Evolutionary conservation across 305 asterid species (phyloP), one percentile per base, ranked within the genome.

Genomic region (Ilex paraguariensis): DNA sequence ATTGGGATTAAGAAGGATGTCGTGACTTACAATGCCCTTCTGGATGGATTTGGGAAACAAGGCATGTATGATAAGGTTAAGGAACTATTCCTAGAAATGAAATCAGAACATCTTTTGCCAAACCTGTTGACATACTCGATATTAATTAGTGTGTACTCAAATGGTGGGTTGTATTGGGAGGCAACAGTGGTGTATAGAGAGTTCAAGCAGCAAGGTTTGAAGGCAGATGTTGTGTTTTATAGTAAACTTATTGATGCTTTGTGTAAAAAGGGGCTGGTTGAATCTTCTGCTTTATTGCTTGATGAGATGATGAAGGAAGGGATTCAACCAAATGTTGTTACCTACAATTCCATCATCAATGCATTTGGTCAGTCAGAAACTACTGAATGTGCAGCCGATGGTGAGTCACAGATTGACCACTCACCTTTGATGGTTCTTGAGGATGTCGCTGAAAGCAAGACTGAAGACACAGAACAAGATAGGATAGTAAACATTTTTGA

Each of bases 261-360:
- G 83, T 87, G 97, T 67, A 90, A 92, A 80, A 87, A 82, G 66
- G 98, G 98, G 30, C 70, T 87, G 59, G 94, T 90, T 36, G 97
- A 80, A 73, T 85, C 82, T 3, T 87, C 91, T n/a, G 88, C 86
- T 0, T 52, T 81, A 70, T 81, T 92, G 80, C 88, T 92, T 6
- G 84, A 87, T 56, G 96, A 92, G 84, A 92, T 92, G 98, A 86
- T 81, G 88, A 79, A 80, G 70, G 87, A 77, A 63, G 96, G 98
- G 53, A 92, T 92, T 69, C 90, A 75, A 31, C 98, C 98, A 40
- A 92, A 92, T 77, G 97, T 90, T 52, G 98, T 92, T 31, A 90
- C 98, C n/a, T 92, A 92, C 70, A 92, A 92, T 76, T 90, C 98
- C 12, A 90, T 92, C 54, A 90, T 92, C 59, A 92, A 92, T 72